Base-by-base conservation (phyloP, 1,139 yeast genomes). In the Saccharomyces hybrid region DNA sequence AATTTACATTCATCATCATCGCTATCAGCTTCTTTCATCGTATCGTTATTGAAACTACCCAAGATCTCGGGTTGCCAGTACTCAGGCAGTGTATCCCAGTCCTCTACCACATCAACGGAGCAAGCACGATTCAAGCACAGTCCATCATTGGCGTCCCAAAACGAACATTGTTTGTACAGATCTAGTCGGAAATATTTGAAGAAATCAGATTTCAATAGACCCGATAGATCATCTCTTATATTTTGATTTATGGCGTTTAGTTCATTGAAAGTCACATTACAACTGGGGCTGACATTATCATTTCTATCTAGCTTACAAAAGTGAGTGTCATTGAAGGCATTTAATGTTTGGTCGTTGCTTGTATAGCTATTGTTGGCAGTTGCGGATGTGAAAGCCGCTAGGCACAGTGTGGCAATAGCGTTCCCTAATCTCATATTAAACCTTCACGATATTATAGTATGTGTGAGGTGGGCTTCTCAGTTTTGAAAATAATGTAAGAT, bases 51-150 rank as follows among this genome's bases (percentile, higher is more conserved):
- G 49, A 85, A 71, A 54, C 76, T 74, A 4, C 96, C 96, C 56
- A 91, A 75, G 51, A 80, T 81, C 54, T 84, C 84, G 1, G 96
- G 89, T 60, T 85, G 81, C 79, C 89, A 81, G 54, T 79, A 77
- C 57, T 86, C 88, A 32, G 89, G 88, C 51, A 88, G 77, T 42
- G 81, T 82, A 52, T 79, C 77, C 86, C 89, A 85, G 57, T 77
- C 78, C 51, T 75, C 78, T 21, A 78, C 79, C 64, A 87, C 80
- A 70, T 93, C 97, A 32, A 95, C 95, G 2, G 97, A 96, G 73
- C 99, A 95, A 53, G 91, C 88, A 61, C 90, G 80, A 66, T 95
- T 90, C 62, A 95, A 91, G 70, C 99, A 95, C 69, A 90, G 83
- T 1, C 77, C 78, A 28, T 84, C 87, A 63, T 82, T 88, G 62